phyloP scores from a whole-genome alignment of 768 basidiomycete genomes.

The Phaffia tasmanica region DNA sequence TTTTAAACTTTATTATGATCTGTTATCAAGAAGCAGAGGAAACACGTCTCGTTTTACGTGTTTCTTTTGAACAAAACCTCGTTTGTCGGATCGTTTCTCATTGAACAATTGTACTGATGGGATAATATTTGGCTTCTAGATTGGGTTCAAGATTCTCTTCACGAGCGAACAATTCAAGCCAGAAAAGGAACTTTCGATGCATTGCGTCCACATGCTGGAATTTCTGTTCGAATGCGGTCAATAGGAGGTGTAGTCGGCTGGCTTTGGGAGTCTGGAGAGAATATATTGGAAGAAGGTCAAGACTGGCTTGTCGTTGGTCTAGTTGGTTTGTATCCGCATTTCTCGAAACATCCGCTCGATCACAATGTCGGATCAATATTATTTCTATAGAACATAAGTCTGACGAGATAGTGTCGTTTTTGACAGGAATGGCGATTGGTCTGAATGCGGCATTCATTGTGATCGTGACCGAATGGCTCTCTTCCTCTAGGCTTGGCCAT shows the following conservation, averaged over 20 bases:
- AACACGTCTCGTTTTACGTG: conserved; percentile 6
- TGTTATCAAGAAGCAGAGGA: too few relatives aligned
- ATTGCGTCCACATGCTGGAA: conserved; percentile 41
- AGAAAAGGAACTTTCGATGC: conserved; percentile 41
- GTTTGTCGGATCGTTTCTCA: not conserved
- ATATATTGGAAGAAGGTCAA: conserved; percentile 59
- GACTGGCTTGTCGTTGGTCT: conserved; percentile 85
- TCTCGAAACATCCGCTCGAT: not conserved
- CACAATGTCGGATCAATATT: not conserved
- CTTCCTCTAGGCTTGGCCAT: conserved; percentile 95
- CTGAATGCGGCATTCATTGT: conserved; percentile 89
- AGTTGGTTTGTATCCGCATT: conserved; percentile 53
- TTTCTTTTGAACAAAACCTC: conserved; percentile 22
- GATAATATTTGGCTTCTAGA: conserved; percentile 44
- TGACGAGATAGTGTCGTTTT: not conserved
- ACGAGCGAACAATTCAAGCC: conserved; percentile 66
- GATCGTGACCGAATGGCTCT: conserved; percentile 92
- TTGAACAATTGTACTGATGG: not conserved
- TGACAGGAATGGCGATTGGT: conserved; percentile 74
- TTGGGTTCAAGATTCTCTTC: conserved; percentile 91
- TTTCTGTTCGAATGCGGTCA: conserved; percentile 36
- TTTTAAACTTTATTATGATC: not conserved
- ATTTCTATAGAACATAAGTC: not conserved
- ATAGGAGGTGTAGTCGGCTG: conserved; percentile 34
- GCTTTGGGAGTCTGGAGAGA: conserved; percentile 53